These are phyloP conservation scores for Inga leiocalycina DNA, from an alignment of 306 rosid genomes.

Conservation along the genomic window DNA sequence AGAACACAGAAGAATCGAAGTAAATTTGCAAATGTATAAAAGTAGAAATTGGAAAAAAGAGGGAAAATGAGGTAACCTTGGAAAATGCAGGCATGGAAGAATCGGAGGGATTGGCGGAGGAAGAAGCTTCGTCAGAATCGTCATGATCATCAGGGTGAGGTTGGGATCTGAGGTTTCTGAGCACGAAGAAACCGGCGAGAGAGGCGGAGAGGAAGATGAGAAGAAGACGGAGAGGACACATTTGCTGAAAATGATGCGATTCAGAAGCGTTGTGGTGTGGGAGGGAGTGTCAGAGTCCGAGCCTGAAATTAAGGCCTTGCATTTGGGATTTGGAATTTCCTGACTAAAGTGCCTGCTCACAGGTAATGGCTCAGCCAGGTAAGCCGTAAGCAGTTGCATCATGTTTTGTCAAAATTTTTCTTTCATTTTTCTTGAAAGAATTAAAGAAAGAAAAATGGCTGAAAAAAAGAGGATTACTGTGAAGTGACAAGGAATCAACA, in stretches of 20 bases:
- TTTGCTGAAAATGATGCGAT: conserved; percentile 19
- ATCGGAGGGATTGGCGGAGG: conserved; percentile 20
- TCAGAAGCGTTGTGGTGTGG: background rate
- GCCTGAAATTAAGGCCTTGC: background rate
- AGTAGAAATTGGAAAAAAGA: background rate
- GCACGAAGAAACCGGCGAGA: conserved; percentile 78
- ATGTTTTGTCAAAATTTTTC: background rate
- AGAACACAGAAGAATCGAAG: background rate
- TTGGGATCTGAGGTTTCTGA: conserved; percentile 71
- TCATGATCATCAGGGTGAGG: background rate
- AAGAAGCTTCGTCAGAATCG: background rate
- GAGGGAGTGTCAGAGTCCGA: background rate
- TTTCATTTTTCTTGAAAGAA: too few species aligned
- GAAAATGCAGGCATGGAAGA: conserved; percentile 33
- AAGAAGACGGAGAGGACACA: conserved; percentile 85
- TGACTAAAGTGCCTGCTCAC: background rate
- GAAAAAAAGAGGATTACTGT: too few species aligned
- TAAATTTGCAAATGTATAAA: background rate
- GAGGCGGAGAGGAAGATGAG: conserved; percentile 81
- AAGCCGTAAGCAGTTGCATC: background rate
- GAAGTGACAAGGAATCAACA: accelerated
- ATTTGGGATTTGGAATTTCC: background rate
- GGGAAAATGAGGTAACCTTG: conserved; percentile 11
- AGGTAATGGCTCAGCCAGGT: background rate
- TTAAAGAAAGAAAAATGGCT: too few species aligned